phyloP scores from a whole-genome alignment of 176 grass and related monocot genomes.

The Triticum timopheevii region DNA sequence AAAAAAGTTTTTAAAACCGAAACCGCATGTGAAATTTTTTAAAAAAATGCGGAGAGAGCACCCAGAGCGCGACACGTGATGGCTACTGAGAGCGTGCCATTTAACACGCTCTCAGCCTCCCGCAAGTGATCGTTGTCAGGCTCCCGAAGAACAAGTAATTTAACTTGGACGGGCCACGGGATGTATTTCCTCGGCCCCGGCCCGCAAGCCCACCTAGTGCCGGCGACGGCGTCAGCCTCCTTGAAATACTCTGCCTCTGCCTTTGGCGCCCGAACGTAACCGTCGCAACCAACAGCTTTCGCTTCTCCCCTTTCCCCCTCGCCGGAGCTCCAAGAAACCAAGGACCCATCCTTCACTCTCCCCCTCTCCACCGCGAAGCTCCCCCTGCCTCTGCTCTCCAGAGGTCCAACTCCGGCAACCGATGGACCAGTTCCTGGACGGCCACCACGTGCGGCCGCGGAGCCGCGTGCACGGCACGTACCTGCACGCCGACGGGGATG shows the following conservation, averaged over 20 bases:
- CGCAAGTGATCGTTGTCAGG: too few relatives aligned
- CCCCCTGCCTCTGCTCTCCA: not conserved
- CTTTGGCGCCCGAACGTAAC: not conserved
- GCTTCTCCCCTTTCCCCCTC: not conserved
- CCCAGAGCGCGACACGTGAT: too few relatives aligned
- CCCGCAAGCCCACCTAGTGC: too few relatives aligned
- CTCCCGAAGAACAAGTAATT: too few relatives aligned
- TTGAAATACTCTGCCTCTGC: not conserved
- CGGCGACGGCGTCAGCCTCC: too few relatives aligned
- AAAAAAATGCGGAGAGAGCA: too few relatives aligned
- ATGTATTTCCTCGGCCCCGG: too few relatives aligned
- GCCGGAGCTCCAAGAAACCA: not conserved
- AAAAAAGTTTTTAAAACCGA: too few relatives aligned
- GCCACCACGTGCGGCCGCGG: not conserved
- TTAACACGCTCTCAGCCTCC: too few relatives aligned
- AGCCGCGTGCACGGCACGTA: conserved; percentile 1
- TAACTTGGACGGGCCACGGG: too few relatives aligned
- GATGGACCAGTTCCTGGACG: conserved; percentile 17
- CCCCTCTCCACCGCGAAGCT: not conserved
- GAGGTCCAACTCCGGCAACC: not conserved
- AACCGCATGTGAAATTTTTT: too few relatives aligned
- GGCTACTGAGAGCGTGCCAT: too few relatives aligned
- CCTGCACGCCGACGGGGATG: conserved; percentile 17
- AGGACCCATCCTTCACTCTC: not conserved
- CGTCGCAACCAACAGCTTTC: not conserved